Evolutionary conservation across 2,329 filamentous ascomycete genomes (phyloP).

Genomic region (Aspergillus fischeri): DNA sequence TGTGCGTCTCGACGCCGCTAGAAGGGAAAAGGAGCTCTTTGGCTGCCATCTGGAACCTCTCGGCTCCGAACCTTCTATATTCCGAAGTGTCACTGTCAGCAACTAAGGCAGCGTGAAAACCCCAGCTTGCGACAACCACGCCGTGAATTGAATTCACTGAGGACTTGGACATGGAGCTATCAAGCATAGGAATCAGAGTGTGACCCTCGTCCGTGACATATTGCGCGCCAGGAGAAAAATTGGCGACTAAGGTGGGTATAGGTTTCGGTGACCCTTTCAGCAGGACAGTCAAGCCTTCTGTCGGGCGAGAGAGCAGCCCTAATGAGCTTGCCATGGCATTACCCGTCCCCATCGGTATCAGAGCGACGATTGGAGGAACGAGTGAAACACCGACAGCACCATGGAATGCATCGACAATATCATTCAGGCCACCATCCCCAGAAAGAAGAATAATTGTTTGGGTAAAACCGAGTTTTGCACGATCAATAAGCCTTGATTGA

Average conservation of each 20-base stretch:
- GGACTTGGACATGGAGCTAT: constrained; percentile 17
- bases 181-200: constrained; percentile 33
- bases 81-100: constrained; percentile 83
- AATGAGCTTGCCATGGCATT: constrained; percentile 44
- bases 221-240: constrained; percentile 56
- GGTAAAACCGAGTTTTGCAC: constrained; percentile 44
- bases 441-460: constrained; percentile 74
- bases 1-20: constrained; percentile 51
- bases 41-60: constrained; percentile 82
- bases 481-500: constrained; percentile 43
- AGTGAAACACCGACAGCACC: constrained; percentile 18
- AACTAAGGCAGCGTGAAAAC: constrained; percentile 81
- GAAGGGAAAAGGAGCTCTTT: constrained; percentile 64
- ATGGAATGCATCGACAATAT: constrained; percentile 68
- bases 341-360: constrained; percentile 52
- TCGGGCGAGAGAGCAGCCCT: constrained; percentile 24
- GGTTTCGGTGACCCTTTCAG: constrained; percentile 52
- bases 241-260: constrained; percentile 61
- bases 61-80: constrained; percentile 71
- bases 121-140: constrained; percentile 84
- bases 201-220: constrained; percentile 42
- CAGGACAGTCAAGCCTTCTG: constrained; percentile 53
- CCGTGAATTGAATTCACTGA: constrained; percentile 52
- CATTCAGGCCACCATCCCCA: constrained; percentile 82
- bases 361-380: constrained; percentile 52